phyloP scores from a whole-genome alignment of 2,329 filamentous ascomycete genomes.

The Nemania diffusa region DNA sequence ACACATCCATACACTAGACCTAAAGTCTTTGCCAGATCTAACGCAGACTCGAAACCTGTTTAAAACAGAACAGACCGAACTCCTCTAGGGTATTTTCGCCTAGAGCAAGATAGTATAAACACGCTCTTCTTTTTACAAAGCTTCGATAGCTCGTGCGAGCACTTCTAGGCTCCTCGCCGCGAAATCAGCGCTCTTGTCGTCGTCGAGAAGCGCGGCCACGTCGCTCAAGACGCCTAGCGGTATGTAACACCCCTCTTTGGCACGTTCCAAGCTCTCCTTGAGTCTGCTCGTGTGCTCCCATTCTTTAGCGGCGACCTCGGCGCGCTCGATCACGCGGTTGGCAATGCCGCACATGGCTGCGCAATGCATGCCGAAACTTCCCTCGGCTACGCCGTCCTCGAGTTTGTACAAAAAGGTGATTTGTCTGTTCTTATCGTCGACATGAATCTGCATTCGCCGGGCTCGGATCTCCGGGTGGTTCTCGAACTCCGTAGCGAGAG shows the following conservation, averaged over 20 bases:
- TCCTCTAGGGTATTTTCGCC: not conserved
- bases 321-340: conserved; percentile 80
- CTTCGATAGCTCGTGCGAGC: conserved; percentile 68
- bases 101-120: not conserved
- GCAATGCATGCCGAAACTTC: conserved; percentile 99
- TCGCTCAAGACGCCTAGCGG: conserved; percentile 90
- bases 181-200: conserved; percentile 58
- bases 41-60: conserved; percentile 7
- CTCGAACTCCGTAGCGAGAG: conserved; percentile 88
- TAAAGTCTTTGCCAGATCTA: conserved; percentile 14
- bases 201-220: conserved; percentile 79
- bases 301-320: conserved; percentile 86
- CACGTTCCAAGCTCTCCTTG: conserved; percentile 86
- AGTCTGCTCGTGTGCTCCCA: conserved; percentile 96
- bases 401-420: conserved; percentile 98
- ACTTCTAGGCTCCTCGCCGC: conserved; percentile 66
- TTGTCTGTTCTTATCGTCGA: conserved; percentile 83
- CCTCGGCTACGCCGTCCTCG: conserved; percentile 92
- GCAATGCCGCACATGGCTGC: conserved; percentile 98
- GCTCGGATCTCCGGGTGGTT: conserved; percentile 87
- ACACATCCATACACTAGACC: conserved; percentile 5
- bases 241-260: conserved; percentile 81
- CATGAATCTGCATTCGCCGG: conserved; percentile 92
- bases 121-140: conserved; percentile 54
- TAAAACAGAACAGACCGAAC: not conserved